phyloP scores from a whole-genome alignment of 805 yeast genomes.

The Wickerhamiella nectarea region DNA sequence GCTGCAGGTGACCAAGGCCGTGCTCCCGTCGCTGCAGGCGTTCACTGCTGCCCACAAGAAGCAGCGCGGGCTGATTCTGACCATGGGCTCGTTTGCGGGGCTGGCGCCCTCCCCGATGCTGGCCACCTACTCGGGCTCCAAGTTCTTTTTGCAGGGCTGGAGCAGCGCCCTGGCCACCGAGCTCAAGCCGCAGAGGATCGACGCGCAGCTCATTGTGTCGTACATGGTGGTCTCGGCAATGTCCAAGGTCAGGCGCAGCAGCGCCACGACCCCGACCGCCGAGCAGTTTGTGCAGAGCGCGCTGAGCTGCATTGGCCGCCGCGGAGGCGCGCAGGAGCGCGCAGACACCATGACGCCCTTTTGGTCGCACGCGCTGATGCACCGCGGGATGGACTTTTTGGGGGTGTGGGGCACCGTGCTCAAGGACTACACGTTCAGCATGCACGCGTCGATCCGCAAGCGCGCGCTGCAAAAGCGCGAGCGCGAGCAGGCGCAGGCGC shows the following conservation, averaged over 20 bases:
- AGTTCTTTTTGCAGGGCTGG: slow-evolving; percentile 91
- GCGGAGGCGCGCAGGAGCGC: slow-evolving; percentile 87
- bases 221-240: slow-evolving; percentile 88
- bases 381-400: slow-evolving; percentile 59
- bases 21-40: slow-evolving; percentile 53
- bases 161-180: slow-evolving; percentile 80
- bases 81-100: slow-evolving; percentile 97
- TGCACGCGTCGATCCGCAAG: slow-evolving; percentile 68
- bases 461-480: slow-evolving; percentile 70
- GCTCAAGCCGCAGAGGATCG: slow-evolving; percentile 51
- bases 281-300: slow-evolving; percentile 62
- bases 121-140: slow-evolving; percentile 92
- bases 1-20: slow-evolving; percentile 65
- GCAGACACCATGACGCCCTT: slow-evolving; percentile 78
- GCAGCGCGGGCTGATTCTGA: slow-evolving; percentile 55
- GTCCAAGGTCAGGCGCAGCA: slow-evolving; percentile 80
- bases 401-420: slow-evolving; percentile 71
- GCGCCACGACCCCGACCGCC: slow-evolving; percentile 69
- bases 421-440: slow-evolving; percentile 48
- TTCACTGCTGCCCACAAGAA: slow-evolving; percentile 32
- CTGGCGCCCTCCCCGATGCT: slow-evolving; percentile 81
- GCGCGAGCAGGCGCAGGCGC: too few species aligned
- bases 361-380: slow-evolving; percentile 89
- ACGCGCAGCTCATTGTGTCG: slow-evolving; percentile 73
- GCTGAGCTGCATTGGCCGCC: slow-evolving; percentile 57